A percentile compares a stretch with the other conserved stretches of the same genome.
These are phyloP conservation scores for Capillidium rhysosporum DNA, from an alignment of 371 early-diverging fungal species.

Conservation along the genomic window DNA sequence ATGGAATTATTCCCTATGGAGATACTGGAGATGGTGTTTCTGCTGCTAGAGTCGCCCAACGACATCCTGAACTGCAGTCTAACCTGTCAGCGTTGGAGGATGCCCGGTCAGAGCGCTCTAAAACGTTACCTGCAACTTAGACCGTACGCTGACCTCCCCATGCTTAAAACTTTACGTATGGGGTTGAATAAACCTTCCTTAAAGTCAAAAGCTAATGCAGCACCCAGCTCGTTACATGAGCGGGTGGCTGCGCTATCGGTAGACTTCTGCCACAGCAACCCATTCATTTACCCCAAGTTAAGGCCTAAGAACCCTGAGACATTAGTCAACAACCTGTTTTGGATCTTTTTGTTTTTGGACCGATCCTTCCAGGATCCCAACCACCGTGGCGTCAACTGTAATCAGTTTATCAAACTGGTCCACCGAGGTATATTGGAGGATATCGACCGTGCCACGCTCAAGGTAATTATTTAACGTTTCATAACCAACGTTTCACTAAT, in stretches of 20 bases:
- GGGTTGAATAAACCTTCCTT: background rate
- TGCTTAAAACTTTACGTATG: background rate
- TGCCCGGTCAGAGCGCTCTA: background rate
- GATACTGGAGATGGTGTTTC: background rate
- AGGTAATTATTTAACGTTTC: background rate
- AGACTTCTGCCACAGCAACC: background rate
- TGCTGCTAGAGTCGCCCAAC: background rate
- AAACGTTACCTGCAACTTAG: background rate
- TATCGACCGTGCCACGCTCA: background rate
- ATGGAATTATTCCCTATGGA: background rate
- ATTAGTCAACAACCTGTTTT: background rate
- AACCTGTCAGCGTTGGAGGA: background rate
- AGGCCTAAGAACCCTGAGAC: background rate
- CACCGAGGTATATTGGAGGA: background rate
- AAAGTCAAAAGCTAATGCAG: no score
- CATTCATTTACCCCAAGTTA: background rate
- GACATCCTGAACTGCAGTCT: background rate
- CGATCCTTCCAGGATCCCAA: background rate
- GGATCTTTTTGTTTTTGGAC: conserved; percentile 5
- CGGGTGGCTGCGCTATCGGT: background rate
- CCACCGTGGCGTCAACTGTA: background rate
- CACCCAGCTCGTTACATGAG: background rate
- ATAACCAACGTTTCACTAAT: background rate
- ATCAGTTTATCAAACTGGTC: background rate
- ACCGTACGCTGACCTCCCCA: background rate